Base-by-base conservation (phyloP, 2,329 filamentous ascomycete genomes). In the Cercospora berteroae region DNA sequence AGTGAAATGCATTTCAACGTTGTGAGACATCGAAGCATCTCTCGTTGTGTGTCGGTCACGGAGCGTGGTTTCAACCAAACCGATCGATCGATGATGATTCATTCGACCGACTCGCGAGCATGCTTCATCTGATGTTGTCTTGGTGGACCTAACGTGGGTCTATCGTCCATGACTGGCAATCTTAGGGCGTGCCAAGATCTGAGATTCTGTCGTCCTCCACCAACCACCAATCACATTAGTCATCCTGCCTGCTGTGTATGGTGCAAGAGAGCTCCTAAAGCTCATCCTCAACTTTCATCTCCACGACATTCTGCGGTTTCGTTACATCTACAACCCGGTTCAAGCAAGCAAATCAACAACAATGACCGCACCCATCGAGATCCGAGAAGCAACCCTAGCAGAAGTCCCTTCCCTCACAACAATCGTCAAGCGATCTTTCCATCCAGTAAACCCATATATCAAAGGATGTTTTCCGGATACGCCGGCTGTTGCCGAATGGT, bases 391-490 rank as follows among this genome's bases (percentile, higher is more conserved):
- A 29, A 64, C 48, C 5, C 36, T 60, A 16, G 13, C 44, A n/a
- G 62, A 68, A 36, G 23, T 74, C 8, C 42, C 68, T 13, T 72
- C 73, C 29, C 69, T 75, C 42, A 62, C 64, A 20, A 75, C 74
- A 5, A 72, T 76, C 25, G 56, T 75, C n/a, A 58, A 72, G 9
- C 68, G 74, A 57, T 59, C 72, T n/a, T 76, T 76, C 68, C 72
- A 74, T 33, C 67, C 72, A 4, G 65, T 64, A 13, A 75, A 75
- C 57, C 60, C 66, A 1, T 75, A 70, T 66, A 71, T 74, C 42
- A 61, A 64, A 23, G 63, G 67, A 58, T 66, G 66, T 33, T 63
- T 74, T 27, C 74, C 74, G 4, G 68, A 74, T 50, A 75, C 74
- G 1, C 67, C 73, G 2, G 20, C 55, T 1, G 42, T 74, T 5